Evolutionary conservation across 805 yeast genomes (phyloP), one percentile per base, ranked within the genome.

Genomic region (Candida verbasci): DNA sequence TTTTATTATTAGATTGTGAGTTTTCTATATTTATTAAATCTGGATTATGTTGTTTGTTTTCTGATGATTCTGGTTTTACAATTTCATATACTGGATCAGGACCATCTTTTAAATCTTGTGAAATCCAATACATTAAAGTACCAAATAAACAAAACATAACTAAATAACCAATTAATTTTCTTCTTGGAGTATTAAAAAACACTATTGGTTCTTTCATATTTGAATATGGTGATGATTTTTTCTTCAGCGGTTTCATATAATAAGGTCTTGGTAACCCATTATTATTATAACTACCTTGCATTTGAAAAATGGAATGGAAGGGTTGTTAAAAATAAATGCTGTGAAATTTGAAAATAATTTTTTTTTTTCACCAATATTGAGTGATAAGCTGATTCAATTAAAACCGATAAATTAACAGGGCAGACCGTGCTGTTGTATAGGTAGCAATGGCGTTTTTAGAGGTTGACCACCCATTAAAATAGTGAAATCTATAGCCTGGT

Each of bases 191-290:
- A 42, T 52, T 60, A 48, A 67, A 63, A 35, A 52, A 58, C 31
- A 46, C 53, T 14, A 35, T 39, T 6, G 68, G 59, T 41, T 56
- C 40, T 20, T 56, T 57, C 26, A 41, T 30, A n/a, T 45, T 41
- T 18, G 60, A 57, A 44, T 67, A 67, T 1, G 62, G 66, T 0
- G 68, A 61, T 16, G 48, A 45, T 37, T 57, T 61, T 40, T 52
- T 53, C 31, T 41, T 48, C n/a, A 48, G 29, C 3, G 73, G 71
- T 46, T 65, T 67, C 72, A 67, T 67, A 45, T 67, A 62, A 49
- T 67, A 67, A 6, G 73, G 73, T 40, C 72, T 52, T 15, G 73
- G 73, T 33, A 67, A 56, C 11, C 72, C 73, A 42, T 62, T 56
- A 37, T 52, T 56, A 36, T 61, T 62, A 45, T 67, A 64, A 9